Evolutionary conservation across 345 rosid genomes (phyloP), one percentile per base, ranked within the genome.

Genomic region (Brassica juncea): DNA sequence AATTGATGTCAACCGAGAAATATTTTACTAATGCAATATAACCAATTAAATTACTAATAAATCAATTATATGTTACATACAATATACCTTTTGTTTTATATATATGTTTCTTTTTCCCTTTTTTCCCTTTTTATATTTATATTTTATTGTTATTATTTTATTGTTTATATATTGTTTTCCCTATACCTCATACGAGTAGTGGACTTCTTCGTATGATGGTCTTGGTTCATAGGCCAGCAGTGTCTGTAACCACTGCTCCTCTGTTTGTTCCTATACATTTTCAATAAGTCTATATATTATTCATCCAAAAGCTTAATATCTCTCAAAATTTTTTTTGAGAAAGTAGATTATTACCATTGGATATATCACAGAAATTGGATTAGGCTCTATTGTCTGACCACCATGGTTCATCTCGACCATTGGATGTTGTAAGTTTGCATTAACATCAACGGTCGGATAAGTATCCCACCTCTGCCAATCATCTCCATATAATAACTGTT

Each of bases 381-480:
- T n/a, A 61, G 61, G 1, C 42, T 66, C 78, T 66, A 67, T 12
- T 27, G 59, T 6, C 23, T 3, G 68, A 44, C 27, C 31, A 76
- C 21, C 68, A 49, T 4, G n/a, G 68, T 28, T 77, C 64, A 70
- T 55, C 11, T 64, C 81, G 14, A 8, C 25, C 2, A 47, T 59
- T 19, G 34, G 54, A 23, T 8, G 14, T 69, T 14, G 19, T 78
- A 58, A 16, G 16, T 16, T 71, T 10, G 15, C 23, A 66, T 5
- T 57, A 39, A 4, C 52, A 34, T 79, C 74, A 68, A 60, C 15
- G 6, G 58, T 60, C 4, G 77, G 78, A 21, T 21, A 73, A 60
- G 39, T 59, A 44, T 79, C 82, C 74, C 69, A 73, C 4, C 3
- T 72, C 1, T 73, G 15, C 82, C 78, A 79, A 6, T 73, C 59